phyloP scores from a whole-genome alignment of 768 basidiomycete genomes.

The Suillus sp. region DNA sequence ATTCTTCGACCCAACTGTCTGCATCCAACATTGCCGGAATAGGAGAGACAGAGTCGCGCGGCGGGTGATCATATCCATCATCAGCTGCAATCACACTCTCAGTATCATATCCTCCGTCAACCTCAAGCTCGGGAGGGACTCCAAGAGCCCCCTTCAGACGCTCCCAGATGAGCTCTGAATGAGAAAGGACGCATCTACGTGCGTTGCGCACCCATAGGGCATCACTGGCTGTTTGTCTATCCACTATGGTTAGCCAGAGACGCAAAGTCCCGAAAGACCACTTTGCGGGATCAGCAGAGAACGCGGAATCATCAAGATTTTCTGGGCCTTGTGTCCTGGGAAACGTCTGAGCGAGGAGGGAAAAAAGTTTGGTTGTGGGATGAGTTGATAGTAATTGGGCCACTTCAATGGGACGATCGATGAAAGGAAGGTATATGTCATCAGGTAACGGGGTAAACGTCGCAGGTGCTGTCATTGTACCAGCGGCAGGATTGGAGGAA shows the following conservation, averaged over 20 bases:
- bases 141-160: slow-evolving; percentile 86
- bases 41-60: slow-evolving; percentile 24
- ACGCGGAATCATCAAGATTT: slow-evolving; percentile 30
- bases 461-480: slow-evolving; percentile 41
- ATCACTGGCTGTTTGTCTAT: slow-evolving; percentile 67
- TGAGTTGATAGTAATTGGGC: slow-evolving; percentile 60
- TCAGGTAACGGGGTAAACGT: slow-evolving; percentile 77
- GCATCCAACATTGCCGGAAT: slow-evolving; percentile 25
- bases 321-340: slow-evolving; percentile 35
- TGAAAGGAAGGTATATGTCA: slow-evolving; percentile 82
- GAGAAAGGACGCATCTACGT: slow-evolving; percentile 73
- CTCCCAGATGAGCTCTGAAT: slow-evolving; percentile 90
- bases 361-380: slow-evolving; percentile 70
- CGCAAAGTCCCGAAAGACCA: slow-evolving; percentile 78
- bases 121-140: slow-evolving; percentile 81
- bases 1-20: background rate
- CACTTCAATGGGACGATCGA: slow-evolving; percentile 82
- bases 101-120: slow-evolving; percentile 44
- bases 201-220: slow-evolving; percentile 70
- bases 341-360: slow-evolving; percentile 74
- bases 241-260: slow-evolving; percentile 63
- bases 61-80: slow-evolving; percentile 20
- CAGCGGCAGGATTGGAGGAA: slow-evolving; percentile 2
- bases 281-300: slow-evolving; percentile 55
- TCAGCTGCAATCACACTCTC: slow-evolving; percentile 36